A percentile compares a stretch with the other conserved stretches of the same genome.
These are phyloP conservation scores for Thamnidium elegans DNA, from an alignment of 192 early-diverging fungal genomes.

Conservation along the genomic window DNA sequence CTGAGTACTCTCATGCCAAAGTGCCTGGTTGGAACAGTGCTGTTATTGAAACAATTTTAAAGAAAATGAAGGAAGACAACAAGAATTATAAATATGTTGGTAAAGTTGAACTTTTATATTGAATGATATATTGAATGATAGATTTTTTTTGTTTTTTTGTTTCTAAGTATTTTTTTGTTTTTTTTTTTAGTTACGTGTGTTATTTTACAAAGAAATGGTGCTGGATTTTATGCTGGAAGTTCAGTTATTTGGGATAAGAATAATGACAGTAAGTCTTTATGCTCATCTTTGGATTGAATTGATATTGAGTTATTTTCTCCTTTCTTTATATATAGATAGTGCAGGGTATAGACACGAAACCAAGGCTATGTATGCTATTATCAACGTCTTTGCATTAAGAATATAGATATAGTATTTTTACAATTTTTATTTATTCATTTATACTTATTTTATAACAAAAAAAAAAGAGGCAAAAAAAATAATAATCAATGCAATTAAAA, in stretches of 20 bases:
- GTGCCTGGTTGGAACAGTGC: slow-evolving; percentile 73
- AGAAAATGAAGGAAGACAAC: slow-evolving; percentile 63
- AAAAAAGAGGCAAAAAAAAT: not conserved
- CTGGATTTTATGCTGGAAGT: slow-evolving; percentile 71
- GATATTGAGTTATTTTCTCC: not conserved
- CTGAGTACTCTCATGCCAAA: slow-evolving; percentile 70
- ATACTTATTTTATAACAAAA: not conserved
- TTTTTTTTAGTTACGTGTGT: slow-evolving; percentile 76
- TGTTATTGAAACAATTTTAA: slow-evolving; percentile 64
- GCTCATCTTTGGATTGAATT: not conserved
- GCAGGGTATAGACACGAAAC: slow-evolving; percentile 75
- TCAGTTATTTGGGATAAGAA: slow-evolving; percentile 75
- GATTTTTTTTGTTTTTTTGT: too few species aligned
- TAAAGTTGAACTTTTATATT: slow-evolving; percentile 23
- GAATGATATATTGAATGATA: not conserved
- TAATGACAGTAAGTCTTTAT: slow-evolving; percentile 55
- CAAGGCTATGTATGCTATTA: slow-evolving; percentile 77
- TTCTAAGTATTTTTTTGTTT: too few species aligned
- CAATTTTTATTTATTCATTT: not conserved
- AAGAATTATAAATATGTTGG: slow-evolving; percentile 82
- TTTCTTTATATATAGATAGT: slow-evolving; percentile 44
- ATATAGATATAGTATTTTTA: not conserved
- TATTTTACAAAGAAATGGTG: slow-evolving; percentile 82
- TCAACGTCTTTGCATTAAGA: slow-evolving; percentile 73
- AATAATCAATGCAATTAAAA: not conserved